phyloP scores from a whole-genome alignment of 306 rosid genomes.

The Albizia julibrissin region DNA sequence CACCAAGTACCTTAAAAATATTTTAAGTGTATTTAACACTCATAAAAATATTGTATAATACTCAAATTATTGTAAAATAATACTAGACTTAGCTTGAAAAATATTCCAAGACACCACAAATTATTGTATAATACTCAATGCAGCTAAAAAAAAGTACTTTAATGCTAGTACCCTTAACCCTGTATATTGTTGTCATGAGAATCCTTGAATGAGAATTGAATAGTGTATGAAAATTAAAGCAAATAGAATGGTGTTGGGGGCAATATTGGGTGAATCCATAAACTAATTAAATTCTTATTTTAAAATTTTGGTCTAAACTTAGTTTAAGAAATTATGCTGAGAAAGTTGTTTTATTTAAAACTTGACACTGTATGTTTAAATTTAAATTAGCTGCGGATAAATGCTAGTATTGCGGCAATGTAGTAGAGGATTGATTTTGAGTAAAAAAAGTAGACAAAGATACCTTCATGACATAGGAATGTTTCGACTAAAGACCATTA shows the following conservation, averaged over 20 bases:
- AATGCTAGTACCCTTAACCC: too few species aligned
- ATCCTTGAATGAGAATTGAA: neutral
- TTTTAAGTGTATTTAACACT: too few species aligned
- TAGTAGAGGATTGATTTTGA: neutral
- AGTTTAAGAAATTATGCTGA: neutral
- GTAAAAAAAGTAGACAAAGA: too few species aligned
- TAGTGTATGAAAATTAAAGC: neutral
- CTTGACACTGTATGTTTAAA: neutral
- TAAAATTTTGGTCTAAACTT: neutral
- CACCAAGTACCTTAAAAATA: fast-evolving
- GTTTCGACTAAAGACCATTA: too few species aligned
- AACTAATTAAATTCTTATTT: neutral
- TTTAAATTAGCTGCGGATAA: neutral
- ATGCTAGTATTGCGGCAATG: neutral
- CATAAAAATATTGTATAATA: too few species aligned
- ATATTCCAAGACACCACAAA: too few species aligned
- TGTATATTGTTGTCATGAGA: neutral
- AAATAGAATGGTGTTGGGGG: neutral
- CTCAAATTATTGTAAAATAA: too few species aligned
- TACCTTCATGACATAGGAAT: too few species aligned
- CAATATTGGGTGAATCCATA: neutral
- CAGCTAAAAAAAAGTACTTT: too few species aligned
- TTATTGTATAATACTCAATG: too few species aligned
- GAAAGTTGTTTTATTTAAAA: neutral
- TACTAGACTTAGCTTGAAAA: too few species aligned